These are phyloP conservation scores for Verticillium klebahnii DNA, from an alignment of 2,329 filamentous ascomycete genomes.

Conservation along the genomic window DNA sequence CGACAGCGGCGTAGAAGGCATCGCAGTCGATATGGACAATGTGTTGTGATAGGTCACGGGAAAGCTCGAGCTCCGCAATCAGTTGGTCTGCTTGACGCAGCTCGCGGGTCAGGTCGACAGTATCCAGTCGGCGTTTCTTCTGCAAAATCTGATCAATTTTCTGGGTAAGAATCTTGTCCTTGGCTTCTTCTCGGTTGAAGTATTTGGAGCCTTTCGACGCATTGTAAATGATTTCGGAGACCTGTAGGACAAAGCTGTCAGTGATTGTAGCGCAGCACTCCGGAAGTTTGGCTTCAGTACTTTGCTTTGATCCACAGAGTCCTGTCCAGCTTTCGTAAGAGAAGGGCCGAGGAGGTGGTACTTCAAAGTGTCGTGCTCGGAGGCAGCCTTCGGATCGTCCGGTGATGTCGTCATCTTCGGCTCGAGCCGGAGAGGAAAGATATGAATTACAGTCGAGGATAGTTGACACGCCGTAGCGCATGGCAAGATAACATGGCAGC, in stretches of 20 bases:
- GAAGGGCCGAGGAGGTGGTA: constrained; percentile 88
- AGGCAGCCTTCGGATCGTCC: neutral
- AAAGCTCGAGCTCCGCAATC: constrained; percentile 72
- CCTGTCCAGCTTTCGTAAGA: constrained; percentile 88
- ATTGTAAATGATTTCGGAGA: constrained; percentile 95
- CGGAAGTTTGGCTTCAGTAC: constrained; percentile 29
- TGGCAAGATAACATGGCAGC: neutral
- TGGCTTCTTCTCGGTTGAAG: constrained; percentile 84
- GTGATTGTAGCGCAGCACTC: neutral
- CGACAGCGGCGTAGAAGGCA: constrained; percentile 94
- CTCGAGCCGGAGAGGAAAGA: neutral
- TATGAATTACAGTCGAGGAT: neutral
- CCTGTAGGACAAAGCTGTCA: constrained; percentile 37
- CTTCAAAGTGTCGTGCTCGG: constrained; percentile 62
- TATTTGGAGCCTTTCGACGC: constrained; percentile 95
- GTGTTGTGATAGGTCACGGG: constrained; percentile 75
- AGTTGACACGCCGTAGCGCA: neutral
- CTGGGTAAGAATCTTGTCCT: constrained; percentile 75
- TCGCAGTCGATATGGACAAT: constrained; percentile 95
- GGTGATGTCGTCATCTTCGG: neutral
- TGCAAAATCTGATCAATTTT: constrained; percentile 79
- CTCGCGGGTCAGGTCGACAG: constrained; percentile 68
- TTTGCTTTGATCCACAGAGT: constrained; percentile 87
- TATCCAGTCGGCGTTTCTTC: constrained; percentile 72
- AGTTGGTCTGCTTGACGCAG: constrained; percentile 74